Evolutionary conservation across 352 stramenopile species (phyloP).

Genomic region (Aphanomyces cochlioides): DNA sequence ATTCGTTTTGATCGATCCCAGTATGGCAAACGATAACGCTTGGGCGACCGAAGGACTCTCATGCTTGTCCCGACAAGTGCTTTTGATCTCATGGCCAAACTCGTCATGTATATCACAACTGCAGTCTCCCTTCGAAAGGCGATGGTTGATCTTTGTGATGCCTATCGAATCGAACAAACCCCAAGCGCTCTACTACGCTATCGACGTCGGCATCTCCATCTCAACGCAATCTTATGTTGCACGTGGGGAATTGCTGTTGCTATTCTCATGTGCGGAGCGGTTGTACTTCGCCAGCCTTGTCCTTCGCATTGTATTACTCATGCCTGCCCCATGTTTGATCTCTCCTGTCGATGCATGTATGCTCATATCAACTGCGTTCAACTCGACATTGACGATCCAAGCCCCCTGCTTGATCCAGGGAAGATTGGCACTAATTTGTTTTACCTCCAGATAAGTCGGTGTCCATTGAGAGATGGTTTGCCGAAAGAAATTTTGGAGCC

Average conservation of each 20-base stretch:
- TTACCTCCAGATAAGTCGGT: slow-evolving; percentile 1
- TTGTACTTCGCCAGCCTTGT: neutral
- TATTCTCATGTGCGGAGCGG: neutral
- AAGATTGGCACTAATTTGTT: neutral
- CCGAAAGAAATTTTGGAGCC: neutral
- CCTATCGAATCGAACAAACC: neutral
- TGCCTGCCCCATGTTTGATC: neutral
- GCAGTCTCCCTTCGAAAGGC: neutral
- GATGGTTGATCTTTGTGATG: neutral
- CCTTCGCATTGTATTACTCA: neutral
- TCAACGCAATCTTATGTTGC: neutral
- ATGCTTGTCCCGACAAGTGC: neutral
- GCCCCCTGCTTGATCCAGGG: neutral
- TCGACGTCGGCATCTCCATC: neutral
- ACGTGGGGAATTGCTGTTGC: neutral
- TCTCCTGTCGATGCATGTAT: slow-evolving; percentile 5
- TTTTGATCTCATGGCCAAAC: slow-evolving; percentile 4
- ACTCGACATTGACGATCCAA: neutral
- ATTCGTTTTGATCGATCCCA: neutral
- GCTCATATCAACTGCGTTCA: neutral
- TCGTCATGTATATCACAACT: neutral
- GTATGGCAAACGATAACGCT: neutral
- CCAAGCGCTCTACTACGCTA: neutral
- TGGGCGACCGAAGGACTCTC: neutral
- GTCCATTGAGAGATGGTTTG: neutral